phyloP scores from a whole-genome alignment of 257 asterid genomes.

The Ocimum tenuiflorum region DNA sequence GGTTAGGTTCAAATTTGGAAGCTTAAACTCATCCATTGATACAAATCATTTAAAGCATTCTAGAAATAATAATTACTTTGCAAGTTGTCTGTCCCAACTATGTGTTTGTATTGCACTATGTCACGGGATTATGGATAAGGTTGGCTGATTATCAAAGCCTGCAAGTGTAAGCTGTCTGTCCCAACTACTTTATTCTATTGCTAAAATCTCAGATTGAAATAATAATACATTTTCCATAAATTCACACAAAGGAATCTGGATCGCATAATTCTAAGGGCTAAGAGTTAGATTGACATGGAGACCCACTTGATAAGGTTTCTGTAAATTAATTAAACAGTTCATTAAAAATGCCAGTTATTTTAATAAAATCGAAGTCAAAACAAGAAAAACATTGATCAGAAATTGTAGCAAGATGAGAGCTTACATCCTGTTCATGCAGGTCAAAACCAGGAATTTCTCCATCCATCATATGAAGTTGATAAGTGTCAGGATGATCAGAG shows the following conservation, averaged over 20 bases:
- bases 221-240: neutral
- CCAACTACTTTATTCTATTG: neutral
- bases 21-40: too few species aligned
- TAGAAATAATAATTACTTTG: neutral
- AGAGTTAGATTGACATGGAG: neutral
- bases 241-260: neutral
- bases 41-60: neutral
- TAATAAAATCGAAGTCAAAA: neutral
- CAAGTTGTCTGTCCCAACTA: neutral
- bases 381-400: neutral
- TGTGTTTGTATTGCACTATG: neutral
- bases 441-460: slow-evolving; percentile 36
- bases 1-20: neutral
- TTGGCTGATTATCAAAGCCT: neutral
- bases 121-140: neutral
- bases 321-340: neutral
- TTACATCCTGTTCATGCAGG: slow-evolving; percentile 46
- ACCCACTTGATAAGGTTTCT: neutral
- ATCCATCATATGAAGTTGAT: slow-evolving; percentile 35
- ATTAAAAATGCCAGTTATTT: neutral
- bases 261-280: neutral
- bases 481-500: slow-evolving; percentile 28
- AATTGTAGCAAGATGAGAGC: slow-evolving; percentile 19
- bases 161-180: neutral
- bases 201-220: neutral